Percentiles rank a stretch among this genome's conserved stretches.
These are phyloP conservation scores for Coniochaeta ligniaria DNA, from an alignment of 2,329 filamentous ascomycete species.

Conservation along the genomic window DNA sequence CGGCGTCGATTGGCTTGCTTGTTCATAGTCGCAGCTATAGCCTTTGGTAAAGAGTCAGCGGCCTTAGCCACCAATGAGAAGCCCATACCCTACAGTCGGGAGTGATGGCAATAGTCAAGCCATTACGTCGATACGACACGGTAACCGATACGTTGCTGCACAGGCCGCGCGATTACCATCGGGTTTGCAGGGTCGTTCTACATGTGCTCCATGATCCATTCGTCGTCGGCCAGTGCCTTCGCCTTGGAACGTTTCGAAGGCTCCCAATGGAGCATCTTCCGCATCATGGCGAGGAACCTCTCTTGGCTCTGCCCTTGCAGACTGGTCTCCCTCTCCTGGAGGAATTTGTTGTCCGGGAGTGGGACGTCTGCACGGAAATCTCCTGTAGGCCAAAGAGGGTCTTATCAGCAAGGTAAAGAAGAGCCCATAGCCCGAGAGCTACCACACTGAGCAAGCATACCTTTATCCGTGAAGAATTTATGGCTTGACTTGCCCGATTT, in stretches of 20 bases:
- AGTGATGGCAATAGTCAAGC: too few species aligned
- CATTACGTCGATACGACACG: too few species aligned
- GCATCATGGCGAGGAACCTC: conserved; percentile 25
- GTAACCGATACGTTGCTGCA: too few species aligned
- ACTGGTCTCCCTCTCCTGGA: conserved; percentile 27
- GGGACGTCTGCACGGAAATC: conserved; percentile 14
- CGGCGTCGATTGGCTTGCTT: too few species aligned
- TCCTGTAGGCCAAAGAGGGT: conserved; percentile 13
- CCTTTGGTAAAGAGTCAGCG: too few species aligned
- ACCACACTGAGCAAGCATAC: conserved; percentile 12
- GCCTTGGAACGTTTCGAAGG: conserved; percentile 21
- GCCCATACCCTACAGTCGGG: too few species aligned
- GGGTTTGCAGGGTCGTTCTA: too few species aligned
- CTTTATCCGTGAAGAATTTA: conserved; percentile 31
- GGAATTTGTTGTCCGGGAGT: conserved; percentile 15
- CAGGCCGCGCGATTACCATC: too few species aligned
- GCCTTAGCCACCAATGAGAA: too few species aligned
- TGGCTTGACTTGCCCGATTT: conserved; percentile 16
- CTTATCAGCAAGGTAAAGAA: background rate
- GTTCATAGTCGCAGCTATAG: too few species aligned
- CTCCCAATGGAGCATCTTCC: conserved; percentile 29
- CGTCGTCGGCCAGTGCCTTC: conserved; percentile 18
- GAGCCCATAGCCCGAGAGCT: background rate
- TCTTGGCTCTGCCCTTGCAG: conserved; percentile 22
- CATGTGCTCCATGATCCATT: background rate